Conservation (phyloP, 2,329 filamentous ascomycete species). For the Aphanoascus verrucosus region DNA sequence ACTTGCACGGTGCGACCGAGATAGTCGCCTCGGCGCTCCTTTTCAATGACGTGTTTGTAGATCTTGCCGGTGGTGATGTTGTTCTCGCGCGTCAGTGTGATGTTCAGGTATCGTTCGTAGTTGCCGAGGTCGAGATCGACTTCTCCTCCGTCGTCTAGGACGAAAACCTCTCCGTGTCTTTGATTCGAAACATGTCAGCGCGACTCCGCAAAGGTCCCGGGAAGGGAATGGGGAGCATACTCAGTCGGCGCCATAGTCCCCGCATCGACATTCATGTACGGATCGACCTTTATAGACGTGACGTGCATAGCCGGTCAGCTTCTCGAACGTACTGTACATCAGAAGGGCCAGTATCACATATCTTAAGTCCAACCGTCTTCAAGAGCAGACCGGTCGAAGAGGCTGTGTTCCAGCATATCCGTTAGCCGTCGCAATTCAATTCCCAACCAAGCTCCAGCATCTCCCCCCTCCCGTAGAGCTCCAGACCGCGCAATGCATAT, state of each 20-base stretch:
- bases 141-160: conserved; percentile 72
- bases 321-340: conserved; percentile 9
- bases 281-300: conserved; percentile 59
- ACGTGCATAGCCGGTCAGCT: conserved; percentile 38
- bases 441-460: too few species aligned
- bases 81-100: conserved; percentile 72
- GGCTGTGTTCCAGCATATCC: conserved; percentile 38
- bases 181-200: not conserved
- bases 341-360: conserved; percentile 37
- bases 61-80: conserved; percentile 98
- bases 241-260: conserved; percentile 59
- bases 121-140: conserved; percentile 65
- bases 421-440: not conserved
- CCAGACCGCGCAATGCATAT: conserved; percentile 8
- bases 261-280: conserved; percentile 68
- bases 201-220: not conserved
- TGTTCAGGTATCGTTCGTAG: conserved; percentile 71
- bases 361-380: conserved; percentile 69
- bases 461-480: not conserved
- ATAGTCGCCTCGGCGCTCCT: conserved; percentile 62
- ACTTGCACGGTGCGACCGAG: conserved; percentile 83
- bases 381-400: conserved; percentile 63
- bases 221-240: conserved; percentile 29
- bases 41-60: conserved; percentile 77
- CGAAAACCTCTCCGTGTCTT: conserved; percentile 81